Conservation (phyloP, 768 basidiomycete species). For the Leccinellum rugosiceps region DNA sequence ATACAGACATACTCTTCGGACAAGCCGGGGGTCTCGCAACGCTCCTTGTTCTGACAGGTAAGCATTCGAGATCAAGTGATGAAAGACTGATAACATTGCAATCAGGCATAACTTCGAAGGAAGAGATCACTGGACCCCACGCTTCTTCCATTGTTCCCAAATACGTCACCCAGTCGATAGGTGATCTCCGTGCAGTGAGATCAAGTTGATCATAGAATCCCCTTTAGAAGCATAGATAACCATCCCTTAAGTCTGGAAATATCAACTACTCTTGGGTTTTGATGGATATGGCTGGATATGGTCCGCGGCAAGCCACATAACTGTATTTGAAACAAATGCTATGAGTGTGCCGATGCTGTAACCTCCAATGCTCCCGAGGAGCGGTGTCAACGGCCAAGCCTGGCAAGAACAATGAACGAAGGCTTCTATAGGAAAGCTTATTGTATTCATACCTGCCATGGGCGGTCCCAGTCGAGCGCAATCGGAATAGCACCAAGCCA, state of each 20-base stretch:
- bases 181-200: slow-evolving; percentile 59
- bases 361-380: slow-evolving; percentile 68
- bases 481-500: slow-evolving; percentile 85
- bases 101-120: slow-evolving; percentile 72
- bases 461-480: slow-evolving; percentile 94
- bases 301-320: slow-evolving; percentile 38
- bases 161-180: slow-evolving; percentile 78
- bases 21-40: slow-evolving; percentile 82
- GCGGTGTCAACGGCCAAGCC: slow-evolving; percentile 83
- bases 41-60: slow-evolving; percentile 90
- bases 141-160: slow-evolving; percentile 74
- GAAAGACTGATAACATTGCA: not conserved
- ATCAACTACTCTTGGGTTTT: slow-evolving; percentile 25
- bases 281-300: slow-evolving; percentile 27
- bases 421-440: slow-evolving; percentile 1
- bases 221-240: slow-evolving; percentile 1
- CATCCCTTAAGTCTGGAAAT: not conserved
- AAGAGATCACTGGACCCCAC: slow-evolving; percentile 68
- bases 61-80: slow-evolving; percentile 7
- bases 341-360: slow-evolving; percentile 58
- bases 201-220: slow-evolving; percentile 16
- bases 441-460: slow-evolving; percentile 81
- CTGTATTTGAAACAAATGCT: slow-evolving; percentile 47
- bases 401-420: slow-evolving; percentile 28
- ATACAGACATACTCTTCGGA: slow-evolving; percentile 95